Evolutionary conservation across 139 green algal species (phyloP).

Genomic region (Coelastrella sp.): DNA sequence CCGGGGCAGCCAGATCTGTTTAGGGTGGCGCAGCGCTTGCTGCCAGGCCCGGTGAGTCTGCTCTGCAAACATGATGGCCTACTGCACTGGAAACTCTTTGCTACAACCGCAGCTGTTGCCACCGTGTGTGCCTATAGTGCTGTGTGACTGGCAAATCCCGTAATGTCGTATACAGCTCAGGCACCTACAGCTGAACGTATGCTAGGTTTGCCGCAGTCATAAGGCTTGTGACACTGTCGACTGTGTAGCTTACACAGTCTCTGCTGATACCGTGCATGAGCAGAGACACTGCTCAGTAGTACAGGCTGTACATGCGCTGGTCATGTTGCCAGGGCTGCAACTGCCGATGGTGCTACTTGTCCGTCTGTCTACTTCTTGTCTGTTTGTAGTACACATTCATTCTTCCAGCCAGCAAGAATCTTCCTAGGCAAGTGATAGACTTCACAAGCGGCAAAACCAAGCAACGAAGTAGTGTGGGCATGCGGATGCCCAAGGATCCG

Average conservation of each 20-base stretch:
- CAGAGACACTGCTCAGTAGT: no score
- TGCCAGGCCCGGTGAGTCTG: conserved; percentile 83
- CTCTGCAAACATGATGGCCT: neutral
- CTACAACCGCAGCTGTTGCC: neutral
- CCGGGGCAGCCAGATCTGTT: conserved; percentile 82
- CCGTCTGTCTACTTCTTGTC: neutral
- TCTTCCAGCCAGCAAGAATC: conserved; percentile 84
- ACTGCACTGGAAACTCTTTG: no score
- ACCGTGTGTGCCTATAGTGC: no score
- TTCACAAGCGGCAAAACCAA: conserved; percentile 72
- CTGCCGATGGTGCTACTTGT: no score
- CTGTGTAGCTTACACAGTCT: no score
- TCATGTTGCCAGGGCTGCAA: neutral
- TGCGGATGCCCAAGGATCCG: conserved; percentile 77
- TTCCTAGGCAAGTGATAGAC: conserved; percentile 84
- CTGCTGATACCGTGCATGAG: no score
- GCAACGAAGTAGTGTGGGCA: conserved; percentile 79
- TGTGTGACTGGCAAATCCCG: no score
- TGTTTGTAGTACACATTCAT: conserved; percentile 91
- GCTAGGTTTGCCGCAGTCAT: no score
- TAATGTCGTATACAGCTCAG: no score
- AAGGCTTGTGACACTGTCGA: no score
- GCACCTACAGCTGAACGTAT: no score
- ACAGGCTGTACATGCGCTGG: neutral
- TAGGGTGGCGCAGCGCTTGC: conserved; percentile 69